Evolutionary conservation across 148 eudicot genomes (phyloP), one percentile per base, ranked within the genome.

Genomic region (Hydrangea macrophylla): DNA sequence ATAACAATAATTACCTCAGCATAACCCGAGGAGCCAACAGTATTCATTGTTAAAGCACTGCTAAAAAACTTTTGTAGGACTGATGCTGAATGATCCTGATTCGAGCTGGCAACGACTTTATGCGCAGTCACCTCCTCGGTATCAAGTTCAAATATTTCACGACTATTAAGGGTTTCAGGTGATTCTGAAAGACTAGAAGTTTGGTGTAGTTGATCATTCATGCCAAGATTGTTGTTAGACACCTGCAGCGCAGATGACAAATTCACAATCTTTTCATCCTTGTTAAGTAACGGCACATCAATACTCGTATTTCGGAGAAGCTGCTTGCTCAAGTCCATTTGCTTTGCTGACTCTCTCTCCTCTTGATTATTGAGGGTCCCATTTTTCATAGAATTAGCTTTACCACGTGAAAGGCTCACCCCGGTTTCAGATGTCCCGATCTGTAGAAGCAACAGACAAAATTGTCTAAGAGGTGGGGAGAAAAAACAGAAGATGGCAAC

Each of bases 11-110:
- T 68, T 83, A 90, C 98, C 98, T 88, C 78, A 58, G 62, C 55
- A 17, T 65, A 64, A 35, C 62, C 71, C 3, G 82, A 51, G 26
- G 84, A 65, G 37, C 62, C 76, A 35, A 42, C 65, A 60, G 44
- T 64, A 69, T 78, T 72, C 5, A 64, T 60, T 18, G 88, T 76
- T 63, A 70, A 44, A 57, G 81, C 67, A 78, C 80, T 83, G 73
- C 90, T 78, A 74, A 94, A 87, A n/a, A 91, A 70, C 76, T 89
- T 89, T 54, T 89, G 93, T 51, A 94, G 73, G 61, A 91, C 75
- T 55, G 91, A 82, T 13, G 85, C 68, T 45, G 92, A 80, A 31
- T 76, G 67, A 77, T 71, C 81, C 60, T 64, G 58, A 37, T 56
- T 60, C 48, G 85, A 73, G 37, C 78, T 79, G 26, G 73, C 80